Conservation (phyloP, 2,329 filamentous ascomycete genomes). For the Pseudopyricularia cyperi region DNA sequence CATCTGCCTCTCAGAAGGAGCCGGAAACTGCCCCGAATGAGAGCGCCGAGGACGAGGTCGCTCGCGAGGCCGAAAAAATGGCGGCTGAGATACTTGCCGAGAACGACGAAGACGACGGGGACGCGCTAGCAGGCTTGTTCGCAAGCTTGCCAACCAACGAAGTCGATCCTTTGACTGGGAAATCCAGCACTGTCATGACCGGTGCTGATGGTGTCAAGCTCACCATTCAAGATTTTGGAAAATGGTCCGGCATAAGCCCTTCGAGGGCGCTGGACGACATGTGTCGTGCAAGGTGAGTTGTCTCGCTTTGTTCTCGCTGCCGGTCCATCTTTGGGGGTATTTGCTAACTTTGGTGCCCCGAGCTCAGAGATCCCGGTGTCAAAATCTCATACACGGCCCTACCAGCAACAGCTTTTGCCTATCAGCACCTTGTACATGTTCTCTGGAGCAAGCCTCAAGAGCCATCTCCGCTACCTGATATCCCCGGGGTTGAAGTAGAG, state of each 20-base stretch:
- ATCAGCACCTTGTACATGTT: slow-evolving; percentile 62
- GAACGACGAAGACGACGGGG: slow-evolving; percentile 39
- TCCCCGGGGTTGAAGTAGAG: slow-evolving; percentile 28
- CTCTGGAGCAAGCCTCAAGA: slow-evolving; percentile 66
- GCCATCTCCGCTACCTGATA: slow-evolving; percentile 21
- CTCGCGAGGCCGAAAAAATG: slow-evolving; percentile 43
- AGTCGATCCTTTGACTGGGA: slow-evolving; percentile 43
- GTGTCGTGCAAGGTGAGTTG: slow-evolving; percentile 59
- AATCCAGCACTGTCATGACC: slow-evolving; percentile 42
- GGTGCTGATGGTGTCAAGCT: slow-evolving; percentile 39
- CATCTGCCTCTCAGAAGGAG: slow-evolving; percentile 13
- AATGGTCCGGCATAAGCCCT: slow-evolving; percentile 64
- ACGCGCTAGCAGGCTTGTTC: slow-evolving; percentile 41
- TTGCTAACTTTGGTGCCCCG: not conserved
- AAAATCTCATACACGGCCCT: slow-evolving; percentile 56
- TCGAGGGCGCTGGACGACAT: slow-evolving; percentile 70
- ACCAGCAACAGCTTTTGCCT: slow-evolving; percentile 62
- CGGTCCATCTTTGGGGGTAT: not conserved
- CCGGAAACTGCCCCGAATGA: slow-evolving; percentile 8
- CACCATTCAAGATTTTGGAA: slow-evolving; percentile 70
- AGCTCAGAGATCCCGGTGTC: slow-evolving; percentile 52
- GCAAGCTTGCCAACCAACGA: slow-evolving; percentile 47
- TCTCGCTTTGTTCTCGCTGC: slow-evolving; percentile 1
- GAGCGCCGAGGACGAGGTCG: slow-evolving; percentile 30
- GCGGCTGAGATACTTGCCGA: slow-evolving; percentile 46